Conservation (phyloP, 805 yeast genomes). For the Cyberlindnera petersonii region DNA sequence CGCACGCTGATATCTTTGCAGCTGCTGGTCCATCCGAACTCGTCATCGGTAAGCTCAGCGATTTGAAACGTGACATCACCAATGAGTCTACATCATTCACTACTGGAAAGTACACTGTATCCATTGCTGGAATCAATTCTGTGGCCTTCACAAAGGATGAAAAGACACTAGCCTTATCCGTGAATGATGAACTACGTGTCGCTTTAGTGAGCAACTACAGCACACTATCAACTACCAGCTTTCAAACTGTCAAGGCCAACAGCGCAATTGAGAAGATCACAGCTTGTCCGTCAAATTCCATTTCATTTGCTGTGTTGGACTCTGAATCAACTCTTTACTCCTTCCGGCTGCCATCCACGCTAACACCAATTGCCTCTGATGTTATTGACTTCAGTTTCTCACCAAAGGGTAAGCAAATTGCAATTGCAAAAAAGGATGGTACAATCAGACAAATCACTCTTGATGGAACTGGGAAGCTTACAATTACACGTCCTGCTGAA, state of each 20-base stretch:
- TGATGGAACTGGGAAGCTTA: constrained; percentile 11
- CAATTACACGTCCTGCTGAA: constrained; percentile 18
- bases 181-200: constrained; percentile 21
- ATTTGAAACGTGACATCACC: constrained; percentile 30
- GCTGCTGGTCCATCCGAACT: constrained; percentile 36
- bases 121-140: constrained; percentile 27
- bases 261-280: constrained; percentile 18
- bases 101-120: constrained; percentile 18
- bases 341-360: constrained; percentile 7
- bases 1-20: constrained; percentile 31
- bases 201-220: constrained; percentile 15
- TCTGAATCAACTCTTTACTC: constrained; percentile 15
- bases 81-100: constrained; percentile 21
- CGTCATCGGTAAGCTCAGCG: constrained; percentile 33
- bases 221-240: constrained; percentile 2
- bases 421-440: constrained; percentile 16
- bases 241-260: constrained; percentile 14
- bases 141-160: constrained; percentile 32
- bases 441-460: constrained; percentile 13
- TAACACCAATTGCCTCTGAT: constrained; percentile 10
- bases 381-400: constrained; percentile 26
- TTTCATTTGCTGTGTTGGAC: constrained; percentile 19
- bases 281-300: constrained; percentile 23
- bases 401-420: constrained; percentile 22
- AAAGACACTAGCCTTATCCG: constrained; percentile 29